Conservation (phyloP, 2,329 filamentous ascomycete species). For the Eurotiales sp. region DNA sequence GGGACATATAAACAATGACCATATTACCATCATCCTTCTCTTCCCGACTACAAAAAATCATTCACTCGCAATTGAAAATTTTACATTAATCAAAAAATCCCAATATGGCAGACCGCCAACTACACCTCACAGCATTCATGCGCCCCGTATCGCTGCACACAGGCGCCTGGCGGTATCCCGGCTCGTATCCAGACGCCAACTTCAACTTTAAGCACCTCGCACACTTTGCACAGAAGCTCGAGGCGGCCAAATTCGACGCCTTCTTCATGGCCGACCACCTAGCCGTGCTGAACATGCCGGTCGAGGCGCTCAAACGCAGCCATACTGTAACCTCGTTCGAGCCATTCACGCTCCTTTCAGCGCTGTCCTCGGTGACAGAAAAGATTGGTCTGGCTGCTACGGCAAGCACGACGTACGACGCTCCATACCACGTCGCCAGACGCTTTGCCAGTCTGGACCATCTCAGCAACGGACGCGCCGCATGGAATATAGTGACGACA, state of each 20-base stretch:
- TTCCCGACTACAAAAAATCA: neutral
- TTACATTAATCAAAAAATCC: neutral
- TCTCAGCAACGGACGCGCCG: conserved; percentile 47
- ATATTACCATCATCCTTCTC: no score
- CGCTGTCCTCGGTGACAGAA: conserved; percentile 47
- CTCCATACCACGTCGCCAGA: conserved; percentile 51
- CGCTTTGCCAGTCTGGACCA: conserved; percentile 53
- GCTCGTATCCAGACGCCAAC: conserved; percentile 54
- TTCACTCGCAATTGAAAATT: no score
- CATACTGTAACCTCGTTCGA: conserved; percentile 59
- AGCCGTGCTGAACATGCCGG: conserved; percentile 54
- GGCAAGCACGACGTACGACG: conserved; percentile 52
- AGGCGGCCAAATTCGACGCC: conserved; percentile 54
- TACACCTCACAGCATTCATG: conserved; percentile 59
- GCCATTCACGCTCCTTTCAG: conserved; percentile 52
- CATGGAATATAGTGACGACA: conserved; percentile 55
- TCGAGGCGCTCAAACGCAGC: conserved; percentile 55
- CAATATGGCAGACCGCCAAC: conserved; percentile 24
- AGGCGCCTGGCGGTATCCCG: conserved; percentile 56
- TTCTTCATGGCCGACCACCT: conserved; percentile 57
- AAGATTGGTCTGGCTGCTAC: conserved; percentile 52
- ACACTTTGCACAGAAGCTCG: conserved; percentile 52
- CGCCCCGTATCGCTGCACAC: conserved; percentile 55
- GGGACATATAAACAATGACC: conserved; percentile 1
- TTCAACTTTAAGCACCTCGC: conserved; percentile 55